phyloP scores from a whole-genome alignment of 163 green algal species.

The Chlamydomonas reinhardtii region DNA sequence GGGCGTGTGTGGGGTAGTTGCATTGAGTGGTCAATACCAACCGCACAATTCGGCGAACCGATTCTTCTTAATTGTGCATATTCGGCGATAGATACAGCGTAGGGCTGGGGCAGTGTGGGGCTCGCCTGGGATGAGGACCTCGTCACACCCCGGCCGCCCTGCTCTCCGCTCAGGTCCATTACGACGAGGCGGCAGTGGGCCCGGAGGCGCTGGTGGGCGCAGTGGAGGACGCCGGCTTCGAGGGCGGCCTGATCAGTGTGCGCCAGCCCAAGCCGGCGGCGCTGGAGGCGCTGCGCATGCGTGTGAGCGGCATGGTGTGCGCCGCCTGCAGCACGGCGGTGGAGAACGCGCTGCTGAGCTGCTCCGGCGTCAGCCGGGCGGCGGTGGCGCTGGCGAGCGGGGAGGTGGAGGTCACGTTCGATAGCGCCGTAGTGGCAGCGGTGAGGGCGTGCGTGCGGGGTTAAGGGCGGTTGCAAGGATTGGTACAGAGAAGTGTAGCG shows the following conservation, averaged over 20 bases:
- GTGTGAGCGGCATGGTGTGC: conserved; percentile 85
- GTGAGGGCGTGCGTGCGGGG: not conserved
- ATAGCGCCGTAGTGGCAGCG: conserved; percentile 10
- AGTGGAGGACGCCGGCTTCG: conserved; percentile 88
- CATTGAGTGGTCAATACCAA: too few species aligned
- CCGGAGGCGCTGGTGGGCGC: conserved; percentile 71
- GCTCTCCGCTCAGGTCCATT: too few species aligned
- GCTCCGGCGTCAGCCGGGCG: conserved; percentile 46
- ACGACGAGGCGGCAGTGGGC: not conserved
- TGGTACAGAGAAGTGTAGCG: too few species aligned
- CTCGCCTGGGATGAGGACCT: too few species aligned
- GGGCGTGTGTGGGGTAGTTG: too few species aligned
- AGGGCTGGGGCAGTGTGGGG: too few species aligned
- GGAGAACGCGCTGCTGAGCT: conserved; percentile 66
- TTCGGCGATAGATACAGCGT: too few species aligned
- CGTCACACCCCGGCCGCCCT: too few species aligned
- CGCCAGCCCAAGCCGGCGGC: conserved; percentile 2
- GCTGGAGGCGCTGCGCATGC: conserved; percentile 52
- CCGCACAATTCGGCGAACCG: too few species aligned
- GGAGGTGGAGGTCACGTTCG: conserved; percentile 39
- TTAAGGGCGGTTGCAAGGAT: not conserved
- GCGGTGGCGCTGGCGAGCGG: conserved; percentile 40
- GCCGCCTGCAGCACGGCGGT: conserved; percentile 74
- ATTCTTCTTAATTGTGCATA: too few species aligned
- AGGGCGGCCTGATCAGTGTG: conserved; percentile 57